Conservation (phyloP, 169 alveolate genomes). For the Cryptosporidium tyzzeri region DNA sequence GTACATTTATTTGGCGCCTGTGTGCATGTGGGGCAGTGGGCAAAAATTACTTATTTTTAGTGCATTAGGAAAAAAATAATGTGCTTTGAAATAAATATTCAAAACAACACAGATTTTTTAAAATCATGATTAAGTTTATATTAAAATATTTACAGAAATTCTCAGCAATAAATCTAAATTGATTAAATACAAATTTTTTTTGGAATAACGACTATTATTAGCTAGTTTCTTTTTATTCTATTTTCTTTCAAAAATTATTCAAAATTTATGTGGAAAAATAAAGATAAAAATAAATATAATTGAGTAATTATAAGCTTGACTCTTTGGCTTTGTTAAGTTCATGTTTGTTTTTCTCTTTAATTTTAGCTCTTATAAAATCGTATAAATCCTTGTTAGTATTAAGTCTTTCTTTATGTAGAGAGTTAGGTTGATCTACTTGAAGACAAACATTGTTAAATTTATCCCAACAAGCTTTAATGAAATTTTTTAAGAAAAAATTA, state of each 20-base stretch:
- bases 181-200: too few species aligned
- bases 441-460: constrained; percentile 42
- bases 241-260: too few species aligned
- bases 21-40: constrained; percentile 8
- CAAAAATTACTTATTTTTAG: background rate
- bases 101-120: too few species aligned
- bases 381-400: constrained; percentile 23
- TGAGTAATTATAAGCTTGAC: background rate
- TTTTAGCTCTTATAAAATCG: constrained; percentile 34
- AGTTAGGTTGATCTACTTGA: constrained; percentile 44
- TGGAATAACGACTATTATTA: too few species aligned
- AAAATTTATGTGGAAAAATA: background rate
- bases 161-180: too few species aligned
- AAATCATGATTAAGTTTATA: too few species aligned
- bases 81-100: too few species aligned
- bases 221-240: too few species aligned
- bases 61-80: background rate
- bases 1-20: background rate
- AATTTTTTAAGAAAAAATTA: constrained; percentile 34
- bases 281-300: background rate
- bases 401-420: constrained; percentile 57
- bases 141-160: too few species aligned
- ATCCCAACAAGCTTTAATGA: constrained; percentile 71
- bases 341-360: background rate
- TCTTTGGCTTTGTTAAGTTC: background rate